Evolutionary conservation across 805 yeast genomes (phyloP).

Genomic region (Sungouiella thailandica): DNA sequence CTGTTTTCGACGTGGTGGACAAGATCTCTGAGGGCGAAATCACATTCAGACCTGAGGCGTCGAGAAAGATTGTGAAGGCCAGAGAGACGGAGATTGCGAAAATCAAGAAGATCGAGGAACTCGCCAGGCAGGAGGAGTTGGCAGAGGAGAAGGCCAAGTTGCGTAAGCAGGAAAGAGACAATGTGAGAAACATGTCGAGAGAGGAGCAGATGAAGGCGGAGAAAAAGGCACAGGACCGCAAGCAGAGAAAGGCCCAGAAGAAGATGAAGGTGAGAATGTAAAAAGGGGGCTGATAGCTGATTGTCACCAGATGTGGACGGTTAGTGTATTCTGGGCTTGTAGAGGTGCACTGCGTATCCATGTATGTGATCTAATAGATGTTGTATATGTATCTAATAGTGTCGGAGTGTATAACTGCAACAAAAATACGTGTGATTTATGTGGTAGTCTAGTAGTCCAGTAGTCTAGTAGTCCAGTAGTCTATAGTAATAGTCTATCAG

Average conservation of each 20-base stretch:
- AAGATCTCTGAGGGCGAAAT: conserved; percentile 43
- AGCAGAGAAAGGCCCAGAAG: conserved; percentile 66
- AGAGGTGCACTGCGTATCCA: too few species aligned
- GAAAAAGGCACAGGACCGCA: conserved; percentile 75
- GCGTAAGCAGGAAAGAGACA: conserved; percentile 59
- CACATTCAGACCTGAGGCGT: conserved; percentile 67
- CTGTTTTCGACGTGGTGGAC: conserved; percentile 59
- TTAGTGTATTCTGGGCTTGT: background rate
- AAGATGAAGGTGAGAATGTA: conserved; percentile 48
- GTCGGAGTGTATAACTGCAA: too few species aligned
- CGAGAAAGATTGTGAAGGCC: conserved; percentile 68
- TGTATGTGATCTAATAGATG: too few species aligned
- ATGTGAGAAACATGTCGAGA: conserved; percentile 52
- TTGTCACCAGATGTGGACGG: background rate
- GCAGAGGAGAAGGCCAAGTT: conserved; percentile 69
- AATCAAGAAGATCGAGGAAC: conserved; percentile 65
- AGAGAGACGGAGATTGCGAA: conserved; percentile 73
- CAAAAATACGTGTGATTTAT: too few species aligned
- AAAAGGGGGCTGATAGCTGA: too few species aligned
- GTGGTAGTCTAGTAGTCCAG: too few species aligned
- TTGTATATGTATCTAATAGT: too few species aligned
- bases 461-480: too few species aligned
- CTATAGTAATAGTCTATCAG: too few species aligned
- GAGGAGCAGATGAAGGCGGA: conserved; percentile 78
- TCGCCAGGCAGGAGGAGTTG: conserved; percentile 58